Evolutionary conservation across 257 asterid genomes (phyloP).

Genomic region (Solanum peruvianum): DNA sequence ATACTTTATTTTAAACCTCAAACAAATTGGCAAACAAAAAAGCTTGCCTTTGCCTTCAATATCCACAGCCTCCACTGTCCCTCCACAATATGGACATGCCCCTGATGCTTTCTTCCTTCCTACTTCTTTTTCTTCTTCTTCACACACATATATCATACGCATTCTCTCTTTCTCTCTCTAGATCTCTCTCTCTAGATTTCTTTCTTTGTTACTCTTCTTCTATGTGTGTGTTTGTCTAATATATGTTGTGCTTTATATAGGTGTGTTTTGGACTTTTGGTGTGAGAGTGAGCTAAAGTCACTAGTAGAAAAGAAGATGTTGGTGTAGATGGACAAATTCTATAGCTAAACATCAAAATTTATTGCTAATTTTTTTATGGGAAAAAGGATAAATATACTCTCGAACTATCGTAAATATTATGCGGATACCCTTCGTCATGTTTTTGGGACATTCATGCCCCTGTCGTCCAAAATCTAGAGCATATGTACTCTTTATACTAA

Average conservation of each 20-base stretch:
- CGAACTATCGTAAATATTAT: too few species aligned
- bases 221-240: background rate
- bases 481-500: too few species aligned
- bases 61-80: constrained; percentile 21
- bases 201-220: background rate
- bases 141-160: constrained; percentile 15
- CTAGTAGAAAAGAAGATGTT: background rate
- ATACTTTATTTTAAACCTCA: constrained; percentile 17
- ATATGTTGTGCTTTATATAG: background rate
- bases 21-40: constrained; percentile 18
- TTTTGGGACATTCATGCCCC: too few species aligned
- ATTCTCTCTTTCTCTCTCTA: background rate
- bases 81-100: constrained; percentile 20
- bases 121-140: constrained; percentile 21
- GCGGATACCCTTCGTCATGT: too few species aligned
- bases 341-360: background rate
- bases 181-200: background rate
- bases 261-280: background rate
- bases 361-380: background rate
- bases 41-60: constrained; percentile 13
- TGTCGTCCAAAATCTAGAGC: too few species aligned
- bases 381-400: too few species aligned
- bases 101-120: constrained; percentile 15
- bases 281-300: background rate
- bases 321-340: background rate